Evolutionary conservation across 441 rosid genomes (phyloP), one percentile per base, ranked within the genome.

Genomic region (Populus tomentosa): DNA sequence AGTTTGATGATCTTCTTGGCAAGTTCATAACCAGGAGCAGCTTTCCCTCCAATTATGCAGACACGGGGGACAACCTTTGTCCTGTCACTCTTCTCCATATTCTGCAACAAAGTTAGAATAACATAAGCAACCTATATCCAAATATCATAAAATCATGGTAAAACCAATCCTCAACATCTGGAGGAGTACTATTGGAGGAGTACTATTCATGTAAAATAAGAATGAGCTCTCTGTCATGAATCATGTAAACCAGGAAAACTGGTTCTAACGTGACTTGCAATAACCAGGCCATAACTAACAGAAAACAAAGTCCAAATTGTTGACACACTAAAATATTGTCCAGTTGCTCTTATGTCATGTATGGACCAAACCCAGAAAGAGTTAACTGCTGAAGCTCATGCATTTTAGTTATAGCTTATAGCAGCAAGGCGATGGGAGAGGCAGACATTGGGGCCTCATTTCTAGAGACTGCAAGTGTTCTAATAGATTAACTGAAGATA

Each of bases 41-140:
- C 92, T 82, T 87, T 89, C 56, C 92, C 90, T 70, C 92, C 90
- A 73, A 89, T 71, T 30, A 87, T 86, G 85, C 87, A 86, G 75
- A 87, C 89, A 28, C 87, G 90, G 63, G 90, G 92, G 50, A 86
- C 85, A 35, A 88, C 89, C 53, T 83, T 85, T 78, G 40, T 85
- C 79, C 84, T 87, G 72, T 83, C 88, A 72, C 77, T 80, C 72
- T 81, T 75, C 64, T 82, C 80, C 90, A 88, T 88, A 69, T 84
- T 84, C 89, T 88, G 83, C 63, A 35, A 50, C 66, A 71, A 69
- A 71, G 40, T 9, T 67, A 70, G 75, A 75, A 67, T 24, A 72
- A 38, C 56, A 71, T 67, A 30, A 76, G 77, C 36, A 78, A n/a
- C 56, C 26, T 23, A 69, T 7, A 9, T 38, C 59, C 70, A 71